Evolutionary conservation across 2,329 filamentous ascomycete species (phyloP), one percentile per base, ranked within the genome.

Genomic region (Colletotrichum kahawae): DNA sequence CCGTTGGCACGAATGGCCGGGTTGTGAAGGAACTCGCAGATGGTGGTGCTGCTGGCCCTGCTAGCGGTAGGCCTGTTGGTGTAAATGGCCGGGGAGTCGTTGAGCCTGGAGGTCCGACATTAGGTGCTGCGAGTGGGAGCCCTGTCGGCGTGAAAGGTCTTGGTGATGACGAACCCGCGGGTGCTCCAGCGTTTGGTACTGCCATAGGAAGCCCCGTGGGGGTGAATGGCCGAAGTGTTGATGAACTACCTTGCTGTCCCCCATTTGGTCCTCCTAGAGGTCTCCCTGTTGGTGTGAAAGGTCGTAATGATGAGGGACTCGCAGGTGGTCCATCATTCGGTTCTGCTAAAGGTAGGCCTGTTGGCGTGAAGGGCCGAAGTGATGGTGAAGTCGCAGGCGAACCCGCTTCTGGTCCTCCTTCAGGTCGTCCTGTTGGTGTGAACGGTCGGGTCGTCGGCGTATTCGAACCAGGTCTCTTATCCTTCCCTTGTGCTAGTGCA

Each of bases 81-180:
- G 43, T 51, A 13, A 51, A 51, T 51, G 43, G 6, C n/a, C 6
- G 43, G 21, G 1, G n/a, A 24, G 43, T 51, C 13, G 43, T 21
- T 24, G 43, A 51, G 0, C n/a, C 4, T 7, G 43, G 43, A 51
- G 6, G n/a, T 13, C 43, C 43, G 0, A 10, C 43, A 21, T 51
- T 51, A 7, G 43, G 43, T 51, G 43, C 43, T 21, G 43, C 43
- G 43, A 51, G 43, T 1, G 43, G 43, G 5, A 51, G 43, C 3
- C 43, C 43, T 7, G 43, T 51, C 43, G 43, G 43, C 1, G 43
- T 51, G 12, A 51, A 51, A 13, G 43, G 43, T 13, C 43, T 51
- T 2, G 0, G n/a, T 51, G 43, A 51, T 7, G n/a, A 24, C 21
- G 43, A 7, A 51, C 10, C n/a, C 10, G 10, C 0, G 0, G 43